Evolutionary conservation across 805 yeast species (phyloP), one percentile per base, ranked within the genome.

Genomic region (Yamadazyma takamatsuzukensis): DNA sequence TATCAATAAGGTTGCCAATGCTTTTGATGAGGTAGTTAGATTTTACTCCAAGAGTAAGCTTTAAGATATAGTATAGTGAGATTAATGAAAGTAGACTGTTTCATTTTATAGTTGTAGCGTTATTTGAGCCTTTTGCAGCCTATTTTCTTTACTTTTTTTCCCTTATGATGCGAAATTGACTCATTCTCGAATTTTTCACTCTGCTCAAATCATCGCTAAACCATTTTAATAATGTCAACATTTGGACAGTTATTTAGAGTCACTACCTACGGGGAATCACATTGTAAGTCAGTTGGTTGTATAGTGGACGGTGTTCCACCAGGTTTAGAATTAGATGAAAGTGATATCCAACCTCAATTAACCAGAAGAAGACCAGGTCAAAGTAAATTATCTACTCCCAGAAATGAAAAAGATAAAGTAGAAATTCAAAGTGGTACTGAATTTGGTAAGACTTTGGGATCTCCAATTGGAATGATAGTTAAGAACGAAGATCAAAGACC

Each of bases 241-340:
- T 67, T 64, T 43, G 72, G 72, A 28, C 55, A 51, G 15, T 40
- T 63, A 33, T 67, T 66, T 49, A 57, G 59, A 36, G 97, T 90
- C 45, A 90, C 97, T 43, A 90, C 98, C 18, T 90, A 88, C 70
- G 98, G 98, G 45, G 98, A 93, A 59, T 87, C 96, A 6, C 98
- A 93, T 68, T 93, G 98, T 68, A 83, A 79, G 51, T 85, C 96
- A 7, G 98, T 93, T 25, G 98, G 98, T 19, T 93, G 97, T 64
- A 93, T 93, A 41, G 96, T 93, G 24, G 98, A 93, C 48, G 98
- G 98, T 38, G 93, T 88, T 25, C 98, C 98, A 18, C 97, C 98
- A 18, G 96, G 96, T 19, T 71, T 93, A 76, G 72, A 78, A 6
- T 74, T 93, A 33, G 73, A 83, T 12, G 97, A 86, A 60, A 78